Base-by-base conservation (phyloP, 2,329 filamentous ascomycete species). In the Fusarium agapanthi region DNA sequence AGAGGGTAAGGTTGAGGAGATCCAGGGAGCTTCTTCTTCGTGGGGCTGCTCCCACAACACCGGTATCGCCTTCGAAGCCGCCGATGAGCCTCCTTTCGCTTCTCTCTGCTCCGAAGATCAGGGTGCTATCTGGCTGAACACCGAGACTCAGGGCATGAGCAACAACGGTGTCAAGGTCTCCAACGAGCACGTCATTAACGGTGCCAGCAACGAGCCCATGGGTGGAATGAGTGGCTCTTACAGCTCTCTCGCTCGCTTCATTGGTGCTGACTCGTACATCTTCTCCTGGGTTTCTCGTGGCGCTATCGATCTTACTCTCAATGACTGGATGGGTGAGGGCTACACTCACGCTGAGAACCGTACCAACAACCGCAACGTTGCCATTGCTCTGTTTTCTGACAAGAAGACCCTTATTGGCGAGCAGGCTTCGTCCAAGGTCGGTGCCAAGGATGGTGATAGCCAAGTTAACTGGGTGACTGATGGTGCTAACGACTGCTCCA, bases 1-100 rank as follows among this genome's bases (percentile, higher is more conserved):
- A 40, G 80, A 82, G 24, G 89, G 89, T 18, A 84, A 81, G 13
- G 79, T 90, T 7, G 80, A 87, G 72, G 82, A 79, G 16, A 89
- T 90, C 66, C 54, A 78, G 4, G 88, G 87, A 3, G 87, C 88
- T 6, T 85, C 85, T 47, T 88, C 85, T 62, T 82, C 84, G 20
- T 91, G 88, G 85, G 89, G 89, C 24, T 91, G 89, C 82, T 88
- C 86, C 11, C 88, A 91, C 83, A 91, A 91, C 81, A 90, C 88
- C 2, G 89, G 89, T 62, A 91, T 91, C 61, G 88, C 88, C 11
- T 86, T 91, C 60, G 89, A 90, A 77, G 88, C 86, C 24, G 88
- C 89, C 26, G 88, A 89, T 55, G 85, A 83, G 20, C 82, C 86
- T 24, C 89, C 89, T 8, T 91, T 88, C 67, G 87, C 88, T 28